Conservation (phyloP, 2,329 filamentous ascomycete species). For the Aspergillus hiratsukae region DNA sequence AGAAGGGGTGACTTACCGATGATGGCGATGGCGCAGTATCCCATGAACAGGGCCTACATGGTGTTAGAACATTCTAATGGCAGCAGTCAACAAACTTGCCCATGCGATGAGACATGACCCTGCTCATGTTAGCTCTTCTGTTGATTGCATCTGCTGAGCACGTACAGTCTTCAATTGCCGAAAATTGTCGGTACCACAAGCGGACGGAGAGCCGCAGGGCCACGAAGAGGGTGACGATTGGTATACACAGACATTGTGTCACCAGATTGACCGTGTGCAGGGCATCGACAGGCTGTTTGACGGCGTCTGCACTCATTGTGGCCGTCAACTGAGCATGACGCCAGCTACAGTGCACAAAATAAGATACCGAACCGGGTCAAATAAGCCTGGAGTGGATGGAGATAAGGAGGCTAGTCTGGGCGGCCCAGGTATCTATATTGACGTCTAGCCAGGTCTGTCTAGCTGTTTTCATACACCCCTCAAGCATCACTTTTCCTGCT, state of each 20-base stretch:
- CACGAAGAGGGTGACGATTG: conserved; percentile 29
- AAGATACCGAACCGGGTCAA: neutral
- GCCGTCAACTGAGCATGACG: conserved; percentile 4
- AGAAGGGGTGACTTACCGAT: conserved; percentile 14
- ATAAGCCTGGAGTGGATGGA: neutral
- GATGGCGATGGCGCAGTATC: conserved; percentile 30
- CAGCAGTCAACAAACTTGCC: conserved; percentile 10
- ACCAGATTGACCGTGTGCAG: conserved; percentile 30
- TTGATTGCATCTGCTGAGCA: neutral
- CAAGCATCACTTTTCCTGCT: neutral
- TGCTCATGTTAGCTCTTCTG: conserved; percentile 10
- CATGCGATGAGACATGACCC: conserved; percentile 15
- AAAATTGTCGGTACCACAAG: conserved; percentile 25
- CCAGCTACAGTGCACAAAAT: neutral
- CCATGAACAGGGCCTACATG: conserved; percentile 27
- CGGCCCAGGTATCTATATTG: neutral
- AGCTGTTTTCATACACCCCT: neutral
- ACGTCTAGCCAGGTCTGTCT: neutral
- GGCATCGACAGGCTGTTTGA: conserved; percentile 21
- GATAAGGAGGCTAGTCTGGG: neutral
- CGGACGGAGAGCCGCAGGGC: conserved; percentile 28
- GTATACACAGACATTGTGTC: conserved; percentile 34
- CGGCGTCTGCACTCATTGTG: conserved; percentile 15
- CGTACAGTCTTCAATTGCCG: conserved; percentile 33
- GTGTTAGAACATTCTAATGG: neutral